These are phyloP conservation scores for Isatis lusitanica DNA, from an alignment of 441 rosid species.

Conservation along the genomic window DNA sequence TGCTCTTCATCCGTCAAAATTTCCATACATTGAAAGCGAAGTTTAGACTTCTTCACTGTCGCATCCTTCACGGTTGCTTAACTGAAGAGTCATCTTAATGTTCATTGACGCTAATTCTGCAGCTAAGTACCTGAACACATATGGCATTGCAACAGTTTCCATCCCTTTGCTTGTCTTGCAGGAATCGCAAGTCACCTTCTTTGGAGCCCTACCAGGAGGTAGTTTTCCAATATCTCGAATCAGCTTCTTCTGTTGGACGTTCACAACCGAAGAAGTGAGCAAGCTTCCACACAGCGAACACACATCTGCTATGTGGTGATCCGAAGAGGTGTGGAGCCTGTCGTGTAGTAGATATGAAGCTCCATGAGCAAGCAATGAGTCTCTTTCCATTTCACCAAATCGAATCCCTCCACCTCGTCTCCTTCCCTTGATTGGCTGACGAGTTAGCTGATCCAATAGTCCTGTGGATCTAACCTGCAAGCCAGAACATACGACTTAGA, in stretches of 20 bases:
- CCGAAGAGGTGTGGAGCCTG: slow-evolving; percentile 93
- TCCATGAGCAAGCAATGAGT: slow-evolving; percentile 92
- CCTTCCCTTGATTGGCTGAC: slow-evolving; percentile 96
- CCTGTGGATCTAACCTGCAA: slow-evolving; percentile 96
- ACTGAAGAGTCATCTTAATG: slow-evolving; percentile 34
- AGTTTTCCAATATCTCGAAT: slow-evolving; percentile 60
- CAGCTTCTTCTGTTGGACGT: slow-evolving; percentile 51
- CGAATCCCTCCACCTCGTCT: slow-evolving; percentile 96
- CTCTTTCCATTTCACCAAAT: slow-evolving; percentile 98
- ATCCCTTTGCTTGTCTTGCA: slow-evolving; percentile 85
- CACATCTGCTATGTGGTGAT: slow-evolving; percentile 87
- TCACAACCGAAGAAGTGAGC: slow-evolving; percentile 61
- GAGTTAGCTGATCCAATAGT: slow-evolving; percentile 78
- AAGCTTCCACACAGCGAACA: slow-evolving; percentile 90
- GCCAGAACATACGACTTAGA: slow-evolving; percentile 7
- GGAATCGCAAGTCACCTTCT: slow-evolving; percentile 67
- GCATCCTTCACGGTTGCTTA: background rate
- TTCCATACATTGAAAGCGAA: background rate
- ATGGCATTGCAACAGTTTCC: slow-evolving; percentile 94
- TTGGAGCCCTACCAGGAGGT: slow-evolving; percentile 69
- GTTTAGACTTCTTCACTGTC: background rate
- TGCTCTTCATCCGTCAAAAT: background rate
- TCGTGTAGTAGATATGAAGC: slow-evolving; percentile 96
- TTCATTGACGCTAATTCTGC: slow-evolving; percentile 96
- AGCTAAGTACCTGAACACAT: slow-evolving; percentile 85